These are phyloP conservation scores for Rhodotorula sp. DNA, from an alignment of 1,284 basidiomycete genomes.

Conservation along the genomic window DNA sequence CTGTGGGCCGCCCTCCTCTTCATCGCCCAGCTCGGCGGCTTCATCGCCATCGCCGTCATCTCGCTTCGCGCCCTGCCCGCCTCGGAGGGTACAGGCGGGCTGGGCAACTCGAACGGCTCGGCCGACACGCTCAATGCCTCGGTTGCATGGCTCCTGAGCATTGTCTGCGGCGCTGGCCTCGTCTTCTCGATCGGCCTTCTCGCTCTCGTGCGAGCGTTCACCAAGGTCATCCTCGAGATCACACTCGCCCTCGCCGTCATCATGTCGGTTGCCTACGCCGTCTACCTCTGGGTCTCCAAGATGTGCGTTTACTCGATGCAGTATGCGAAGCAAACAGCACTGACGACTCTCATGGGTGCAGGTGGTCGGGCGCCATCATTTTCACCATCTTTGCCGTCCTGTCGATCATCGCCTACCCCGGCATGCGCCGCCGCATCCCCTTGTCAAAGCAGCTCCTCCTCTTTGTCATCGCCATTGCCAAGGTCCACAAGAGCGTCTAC, in stretches of 20 bases:
- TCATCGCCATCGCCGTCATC: constrained; percentile 51
- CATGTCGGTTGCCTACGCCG: constrained; percentile 56
- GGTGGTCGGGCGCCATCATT: constrained; percentile 73
- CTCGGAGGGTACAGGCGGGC: constrained; percentile 13
- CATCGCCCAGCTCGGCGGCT: constrained; percentile 50
- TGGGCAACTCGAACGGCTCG: constrained; percentile 33
- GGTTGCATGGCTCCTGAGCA: constrained; percentile 38
- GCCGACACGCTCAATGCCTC: constrained; percentile 34
- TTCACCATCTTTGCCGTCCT: constrained; percentile 61
- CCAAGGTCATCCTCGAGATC: constrained; percentile 70
- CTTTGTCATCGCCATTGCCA: constrained; percentile 56
- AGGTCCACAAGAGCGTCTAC: constrained; percentile 78
- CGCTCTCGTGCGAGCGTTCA: constrained; percentile 58
- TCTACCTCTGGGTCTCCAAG: constrained; percentile 75
- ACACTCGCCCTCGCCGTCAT: constrained; percentile 64
- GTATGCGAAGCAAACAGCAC: too few relatives aligned
- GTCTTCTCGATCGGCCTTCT: constrained; percentile 38
- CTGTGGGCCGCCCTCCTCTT: constrained; percentile 50
- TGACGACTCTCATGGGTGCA: constrained; percentile 44
- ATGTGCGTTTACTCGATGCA: too few relatives aligned
- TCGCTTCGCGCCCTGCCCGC: constrained; percentile 45
- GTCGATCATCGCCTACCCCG: constrained; percentile 59
- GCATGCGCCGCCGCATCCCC: constrained; percentile 67
- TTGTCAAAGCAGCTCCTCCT: constrained; percentile 75
- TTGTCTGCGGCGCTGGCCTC: constrained; percentile 29